phyloP scores from a whole-genome alignment of 176 grass and related monocot species.

The Aegilops longissima region DNA sequence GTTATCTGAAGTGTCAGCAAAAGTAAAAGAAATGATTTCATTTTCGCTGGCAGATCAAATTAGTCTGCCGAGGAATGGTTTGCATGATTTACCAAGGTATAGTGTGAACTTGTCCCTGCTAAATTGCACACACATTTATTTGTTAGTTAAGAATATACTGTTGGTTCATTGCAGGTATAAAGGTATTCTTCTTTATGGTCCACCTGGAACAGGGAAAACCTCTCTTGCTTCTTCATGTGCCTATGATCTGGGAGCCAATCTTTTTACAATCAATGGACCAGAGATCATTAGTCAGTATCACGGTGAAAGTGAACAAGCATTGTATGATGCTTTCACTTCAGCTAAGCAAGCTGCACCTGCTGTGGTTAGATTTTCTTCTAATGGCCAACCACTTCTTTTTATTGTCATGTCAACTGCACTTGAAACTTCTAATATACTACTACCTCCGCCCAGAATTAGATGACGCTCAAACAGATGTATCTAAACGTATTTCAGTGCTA shows the following conservation, averaged over 20 bases:
- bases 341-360: conserved; percentile 73
- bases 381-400: conserved; percentile 5
- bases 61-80: conserved; percentile 45
- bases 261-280: conserved; percentile 86
- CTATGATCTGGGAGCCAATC: conserved; percentile 48
- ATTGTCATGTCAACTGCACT: neutral
- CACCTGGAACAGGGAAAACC: conserved; percentile 97
- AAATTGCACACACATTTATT: neutral
- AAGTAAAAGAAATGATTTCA: conserved; percentile 66
- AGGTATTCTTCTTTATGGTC: conserved; percentile 88
- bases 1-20: conserved; percentile 67
- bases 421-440: neutral
- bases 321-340: conserved; percentile 72
- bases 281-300: conserved; percentile 88
- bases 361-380: conserved; percentile 69
- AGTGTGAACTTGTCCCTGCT: neutral
- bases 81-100: conserved; percentile 64
- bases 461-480: too few relatives aligned
- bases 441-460: neutral
- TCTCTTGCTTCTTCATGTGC: conserved; percentile 80
- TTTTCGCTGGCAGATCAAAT: conserved; percentile 53
- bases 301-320: conserved; percentile 81
- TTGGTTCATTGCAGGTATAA: conserved; percentile 67
- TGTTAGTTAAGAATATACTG: conserved; percentile 2
- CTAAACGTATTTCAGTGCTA: too few relatives aligned